Evolutionary conservation across 495 filamentous ascomycete species (phyloP), one percentile per base, ranked within the genome.

Genomic region (Sordaria brevicollis): DNA sequence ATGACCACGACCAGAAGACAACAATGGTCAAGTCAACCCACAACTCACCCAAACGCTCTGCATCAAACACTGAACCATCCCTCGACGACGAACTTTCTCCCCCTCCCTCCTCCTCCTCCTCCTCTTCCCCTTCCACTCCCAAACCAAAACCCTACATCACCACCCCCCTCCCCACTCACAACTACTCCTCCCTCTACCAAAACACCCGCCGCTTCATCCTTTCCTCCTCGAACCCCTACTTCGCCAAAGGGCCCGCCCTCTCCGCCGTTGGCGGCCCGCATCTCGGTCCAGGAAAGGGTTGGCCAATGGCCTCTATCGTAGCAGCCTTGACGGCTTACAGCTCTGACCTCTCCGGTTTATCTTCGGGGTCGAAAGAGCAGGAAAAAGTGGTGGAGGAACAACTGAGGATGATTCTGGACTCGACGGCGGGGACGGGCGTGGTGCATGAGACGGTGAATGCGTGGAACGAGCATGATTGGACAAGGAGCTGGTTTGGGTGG

Each of bases 401-500:
- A 71, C 65, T 80, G 39, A 17, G 38, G 1, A 75, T 75, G 76
- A 79, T 89, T 33, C 71, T 90, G 35, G 78, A 83, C 62, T 87
- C 79, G 66, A 89, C 89, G 11, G 83, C 79, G 69, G 83, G 86
- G 25, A 80, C 81, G 25, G 88, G 88, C 6, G 76, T 89, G 35
- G 82, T 89, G 21, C 88, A 90, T 74, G 87, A 89, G 79, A 88
- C 86, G 70, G 83, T 89, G 65, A 81, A 87, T 72, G 83, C 79
- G 15, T 88, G 83, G 73, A 78, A 86, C 70, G 79, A 77, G 70
- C 76, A 71, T 9, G 73, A 81, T 62, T 91, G 86, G 86, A 86
- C 88, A 35, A 78, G 89, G 73, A 82, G 86, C 72, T 91, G 89
- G 88, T 90, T 90, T 68, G 88, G 87, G 2, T 90, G 89, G 89